Conservation (phyloP, 2,329 filamentous ascomycete genomes). For the Alternaria ethzedia region DNA sequence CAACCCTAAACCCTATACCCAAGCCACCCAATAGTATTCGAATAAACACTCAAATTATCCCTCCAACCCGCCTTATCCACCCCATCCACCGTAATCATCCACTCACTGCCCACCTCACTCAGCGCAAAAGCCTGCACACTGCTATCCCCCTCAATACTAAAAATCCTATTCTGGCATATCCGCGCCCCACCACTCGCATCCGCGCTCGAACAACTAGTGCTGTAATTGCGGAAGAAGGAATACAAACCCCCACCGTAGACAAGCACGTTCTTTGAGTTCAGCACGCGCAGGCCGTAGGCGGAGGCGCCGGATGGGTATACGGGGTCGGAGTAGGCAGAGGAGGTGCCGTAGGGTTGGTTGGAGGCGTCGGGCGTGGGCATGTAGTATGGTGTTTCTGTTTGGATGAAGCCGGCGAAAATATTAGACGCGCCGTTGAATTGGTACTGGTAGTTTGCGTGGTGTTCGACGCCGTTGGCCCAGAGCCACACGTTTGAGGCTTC, state of each 20-base stretch:
- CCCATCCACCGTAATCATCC: constrained; percentile 56
- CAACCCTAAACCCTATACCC: constrained; percentile 38
- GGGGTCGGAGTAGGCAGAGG: constrained; percentile 67
- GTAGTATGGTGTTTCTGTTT: constrained; percentile 88
- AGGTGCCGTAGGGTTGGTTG: constrained; percentile 64
- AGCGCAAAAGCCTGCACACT: constrained; percentile 55
- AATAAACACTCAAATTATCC: constrained; percentile 55
- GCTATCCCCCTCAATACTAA: constrained; percentile 55
- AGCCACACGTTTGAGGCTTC: constrained; percentile 60
- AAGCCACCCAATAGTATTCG: constrained; percentile 44
- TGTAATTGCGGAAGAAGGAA: constrained; percentile 72
- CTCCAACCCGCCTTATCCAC: constrained; percentile 52
- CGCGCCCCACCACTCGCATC: constrained; percentile 39
- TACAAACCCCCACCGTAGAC: constrained; percentile 72
- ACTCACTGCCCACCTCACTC: constrained; percentile 56
- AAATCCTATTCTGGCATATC: constrained; percentile 59
- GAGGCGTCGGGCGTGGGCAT: constrained; percentile 80
- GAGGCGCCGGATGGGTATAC: constrained; percentile 62
- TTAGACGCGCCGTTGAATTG: constrained; percentile 78
- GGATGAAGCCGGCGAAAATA: constrained; percentile 82
- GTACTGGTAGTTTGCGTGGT: constrained; percentile 76
- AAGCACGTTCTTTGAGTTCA: constrained; percentile 63
- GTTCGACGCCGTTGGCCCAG: constrained; percentile 73
- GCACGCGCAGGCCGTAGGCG: constrained; percentile 70
- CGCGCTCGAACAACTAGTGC: constrained; percentile 41